Conservation (phyloP, 139 green algal genomes). For the Chlorella sp. region DNA sequence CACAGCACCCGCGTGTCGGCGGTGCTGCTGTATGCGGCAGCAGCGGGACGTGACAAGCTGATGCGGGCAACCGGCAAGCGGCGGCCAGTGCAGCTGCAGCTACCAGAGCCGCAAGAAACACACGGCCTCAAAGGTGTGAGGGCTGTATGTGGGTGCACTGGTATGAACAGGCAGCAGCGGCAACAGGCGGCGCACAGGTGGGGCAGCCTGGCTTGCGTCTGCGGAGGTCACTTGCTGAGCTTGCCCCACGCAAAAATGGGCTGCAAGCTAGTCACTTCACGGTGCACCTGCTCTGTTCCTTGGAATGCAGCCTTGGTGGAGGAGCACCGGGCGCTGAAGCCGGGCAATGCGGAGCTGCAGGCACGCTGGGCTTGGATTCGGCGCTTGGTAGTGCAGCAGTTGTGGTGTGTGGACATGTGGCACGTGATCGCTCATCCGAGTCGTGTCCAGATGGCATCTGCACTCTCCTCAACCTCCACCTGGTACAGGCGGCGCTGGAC, state of each 20-base stretch:
- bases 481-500: conserved; percentile 55
- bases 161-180: background rate
- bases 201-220: background rate
- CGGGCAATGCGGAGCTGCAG: conserved; percentile 43
- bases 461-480: too few species aligned
- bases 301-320: conserved; percentile 66
- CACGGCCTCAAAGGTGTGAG: conserved; percentile 61
- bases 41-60: conserved; percentile 9
- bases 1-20: conserved; percentile 64
- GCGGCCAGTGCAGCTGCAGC: conserved; percentile 23
- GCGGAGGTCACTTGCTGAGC: background rate
- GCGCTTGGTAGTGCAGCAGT: too few species aligned
- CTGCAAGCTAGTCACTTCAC: background rate
- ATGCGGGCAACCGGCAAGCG: conserved; percentile 35
- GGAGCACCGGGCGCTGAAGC: conserved; percentile 61
- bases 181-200: background rate
- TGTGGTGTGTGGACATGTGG: too few species aligned
- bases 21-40: conserved; percentile 59
- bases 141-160: background rate
- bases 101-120: conserved; percentile 22
- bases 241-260: background rate
- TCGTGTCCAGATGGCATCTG: too few species aligned
- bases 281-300: background rate
- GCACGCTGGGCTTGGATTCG: too few species aligned
- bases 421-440: too few species aligned